Evolutionary conservation across 2,329 filamentous ascomycete genomes (phyloP).

Genomic region (Xylaria digitata): DNA sequence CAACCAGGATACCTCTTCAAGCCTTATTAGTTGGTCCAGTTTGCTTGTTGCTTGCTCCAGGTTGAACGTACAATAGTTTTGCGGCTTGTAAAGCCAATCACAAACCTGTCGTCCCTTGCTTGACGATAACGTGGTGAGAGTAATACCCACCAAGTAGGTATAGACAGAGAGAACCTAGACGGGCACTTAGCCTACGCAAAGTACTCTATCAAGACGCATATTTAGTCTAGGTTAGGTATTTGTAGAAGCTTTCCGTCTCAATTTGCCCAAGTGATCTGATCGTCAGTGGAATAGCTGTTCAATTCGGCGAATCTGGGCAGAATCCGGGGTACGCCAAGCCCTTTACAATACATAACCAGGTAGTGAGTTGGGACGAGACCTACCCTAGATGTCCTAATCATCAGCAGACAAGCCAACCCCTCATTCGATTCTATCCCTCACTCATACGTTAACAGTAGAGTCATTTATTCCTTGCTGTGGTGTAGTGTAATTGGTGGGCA

Average conservation of each 20-base stretch:
- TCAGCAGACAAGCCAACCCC: conserved; percentile 9
- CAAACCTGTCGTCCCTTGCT: conserved; percentile 9
- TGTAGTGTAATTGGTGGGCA: background rate
- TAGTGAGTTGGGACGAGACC: background rate
- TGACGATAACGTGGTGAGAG: conserved; percentile 5
- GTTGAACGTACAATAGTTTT: background rate
- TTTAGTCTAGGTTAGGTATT: no score
- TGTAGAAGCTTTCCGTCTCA: no score
- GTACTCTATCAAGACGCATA: background rate
- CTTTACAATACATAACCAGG: conserved; percentile 28
- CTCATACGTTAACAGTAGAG: conserved; percentile 14
- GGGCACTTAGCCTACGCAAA: background rate
- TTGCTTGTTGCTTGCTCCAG: background rate
- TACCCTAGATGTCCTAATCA: conserved; percentile 6
- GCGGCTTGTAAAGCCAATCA: conserved; percentile 12
- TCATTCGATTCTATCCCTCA: conserved; percentile 6
- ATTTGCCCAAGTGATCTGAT: conserved; percentile 37
- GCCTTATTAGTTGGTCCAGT: conserved; percentile 10
- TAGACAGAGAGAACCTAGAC: background rate
- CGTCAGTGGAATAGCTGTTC: conserved; percentile 11
- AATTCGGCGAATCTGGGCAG: conserved; percentile 20
- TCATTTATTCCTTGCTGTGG: background rate
- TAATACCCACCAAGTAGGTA: no score
- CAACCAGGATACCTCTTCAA: background rate
- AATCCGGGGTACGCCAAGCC: conserved; percentile 37